Base-by-base conservation (phyloP, 2,329 filamentous ascomycete species). In the Claviceps paspali region DNA sequence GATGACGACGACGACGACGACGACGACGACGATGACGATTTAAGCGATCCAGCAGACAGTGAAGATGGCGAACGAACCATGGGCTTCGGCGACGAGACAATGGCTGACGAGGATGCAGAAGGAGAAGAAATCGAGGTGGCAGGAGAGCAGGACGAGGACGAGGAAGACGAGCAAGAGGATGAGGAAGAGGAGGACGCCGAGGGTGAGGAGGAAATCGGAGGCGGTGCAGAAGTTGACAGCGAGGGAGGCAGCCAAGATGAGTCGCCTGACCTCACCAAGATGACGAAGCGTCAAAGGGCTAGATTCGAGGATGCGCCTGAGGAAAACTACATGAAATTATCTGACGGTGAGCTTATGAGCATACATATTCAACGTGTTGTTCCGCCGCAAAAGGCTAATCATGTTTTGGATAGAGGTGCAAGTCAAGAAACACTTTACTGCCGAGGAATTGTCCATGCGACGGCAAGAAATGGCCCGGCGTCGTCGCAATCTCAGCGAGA, bases 401-500 rank as follows among this genome's bases (percentile, higher is more conserved):
- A 29, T 11, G n/a, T n/a, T 10, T 9, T 28, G 43, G 56, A 34
- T 9, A 75, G 72, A 76, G 64, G 72, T 76, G 4, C 72, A 76
- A 64, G 71, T 65, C 2, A 76, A 76, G 54, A 75, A 75, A 51
- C 57, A 64, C 19, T 75, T 76, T 36, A 76, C 72, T 3, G 71
- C 70, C 2, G 72, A 76, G 47, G 72, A 76, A 44, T 51, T 75
- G 9, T 74, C 70, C 18, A 76, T 76, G 72, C 63, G 72, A 10
- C 63, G 72, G 5, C 66, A 71, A 29, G 72, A 76, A 48, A 76
- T 76, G 72, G 72, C 72, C 3, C 68, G 72, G 19, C 64, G 72
- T 32, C 61, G 72, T 40, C 66, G 72, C 32, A 76, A 76, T 46
- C 61, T 76, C n/a, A 75, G 71, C 47, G 72, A 76, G 44, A 76